Base-by-base conservation (phyloP, 208 protist species). In the Leishmania braziliensis region DNA sequence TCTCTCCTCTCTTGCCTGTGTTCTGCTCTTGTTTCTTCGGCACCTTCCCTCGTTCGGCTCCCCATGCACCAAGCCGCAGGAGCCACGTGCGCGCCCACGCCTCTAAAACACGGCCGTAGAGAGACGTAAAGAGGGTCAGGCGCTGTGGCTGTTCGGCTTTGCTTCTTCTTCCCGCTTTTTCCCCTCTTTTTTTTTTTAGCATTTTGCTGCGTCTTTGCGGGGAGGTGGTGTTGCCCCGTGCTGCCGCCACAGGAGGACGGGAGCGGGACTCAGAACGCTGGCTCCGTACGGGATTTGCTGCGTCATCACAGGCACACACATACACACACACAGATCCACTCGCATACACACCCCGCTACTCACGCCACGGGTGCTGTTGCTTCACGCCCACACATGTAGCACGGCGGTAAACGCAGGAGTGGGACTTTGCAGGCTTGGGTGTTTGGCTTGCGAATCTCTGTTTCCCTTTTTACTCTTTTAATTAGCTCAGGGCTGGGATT, bases 261-360 rank as follows among this genome's bases (percentile, higher is more conserved):
- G 18, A 71, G 14, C 4, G 66, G 5, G 2, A 48, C 66, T 48
- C 10, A 71, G n/a, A 71, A 71, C 18, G 39, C 5, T 23, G 39
- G 16, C 39, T 5, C 62, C 39, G 29, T 3, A 20, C 62, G 29
- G 29, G 12, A 68, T 39, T 14, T 14, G 62, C 12, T 10, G 29
- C 16, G 14, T 33, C 70, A 56, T 33, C 46, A 75, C 43, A 75
- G 3, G 20, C 46, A 39, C 1, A 56, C 2, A 75, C 43, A 72
- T 46, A 72, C 68, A 72, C 68, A 53, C 68, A 53, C 23, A 53
- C 46, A 72, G 5, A 72, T 43, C 62, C 68, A 75, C 39, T 23
- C 48, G 23, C n/a, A 75, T 56, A 75, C 29, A 58, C 48, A 23
- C 48, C n/a, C 3, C n/a, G 70, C n/a, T 75, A 43, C 29, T 18